A percentile compares a stretch with the other conserved stretches of the same genome.
phyloP scores from a whole-genome alignment of 192 early-diverging fungal genomes.

The Entomortierella chlamydospora region DNA sequence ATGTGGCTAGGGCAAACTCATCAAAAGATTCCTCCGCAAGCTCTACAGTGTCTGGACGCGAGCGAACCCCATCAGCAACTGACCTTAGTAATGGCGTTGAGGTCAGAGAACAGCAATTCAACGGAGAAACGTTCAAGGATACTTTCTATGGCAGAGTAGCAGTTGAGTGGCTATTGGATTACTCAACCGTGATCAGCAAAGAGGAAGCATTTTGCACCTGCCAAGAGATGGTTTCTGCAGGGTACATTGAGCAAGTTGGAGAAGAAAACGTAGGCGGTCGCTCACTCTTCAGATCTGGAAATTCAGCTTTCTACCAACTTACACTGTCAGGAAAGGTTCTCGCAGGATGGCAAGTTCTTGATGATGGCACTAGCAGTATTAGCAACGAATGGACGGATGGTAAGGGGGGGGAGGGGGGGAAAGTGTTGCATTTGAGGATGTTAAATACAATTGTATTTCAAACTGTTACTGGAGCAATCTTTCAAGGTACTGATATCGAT shows the following conservation, averaged over 20 bases:
- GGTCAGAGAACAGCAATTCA: constrained; percentile 53
- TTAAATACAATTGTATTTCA: too few species aligned
- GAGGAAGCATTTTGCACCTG: constrained; percentile 61
- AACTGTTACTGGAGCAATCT: too few species aligned
- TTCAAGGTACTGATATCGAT: constrained; percentile 13
- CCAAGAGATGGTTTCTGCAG: constrained; percentile 56
- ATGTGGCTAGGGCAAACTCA: constrained; percentile 16
- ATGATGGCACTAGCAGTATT: constrained; percentile 13
- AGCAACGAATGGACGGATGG: constrained; percentile 48
- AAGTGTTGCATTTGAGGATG: too few species aligned
- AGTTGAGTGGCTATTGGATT: constrained; percentile 65
- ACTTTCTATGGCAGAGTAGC: constrained; percentile 61
- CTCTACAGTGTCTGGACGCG: constrained; percentile 14
- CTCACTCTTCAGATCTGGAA: constrained; percentile 38
- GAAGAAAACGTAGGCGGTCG: constrained; percentile 12
- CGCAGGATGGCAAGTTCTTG: constrained; percentile 47
- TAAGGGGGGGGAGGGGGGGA: too few species aligned
- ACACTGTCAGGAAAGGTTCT: constrained; percentile 46
- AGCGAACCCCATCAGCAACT: constrained; percentile 14
- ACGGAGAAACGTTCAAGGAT: constrained; percentile 44
- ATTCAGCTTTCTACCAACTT: constrained; percentile 48
- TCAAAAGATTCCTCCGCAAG: constrained; percentile 1
- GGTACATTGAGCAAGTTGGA: constrained; percentile 58
- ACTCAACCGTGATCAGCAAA: constrained; percentile 58
- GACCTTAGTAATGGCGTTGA: constrained; percentile 58